Base-by-base conservation (phyloP, 768 basidiomycete species). In the Omphalotus guepiniiformis region DNA sequence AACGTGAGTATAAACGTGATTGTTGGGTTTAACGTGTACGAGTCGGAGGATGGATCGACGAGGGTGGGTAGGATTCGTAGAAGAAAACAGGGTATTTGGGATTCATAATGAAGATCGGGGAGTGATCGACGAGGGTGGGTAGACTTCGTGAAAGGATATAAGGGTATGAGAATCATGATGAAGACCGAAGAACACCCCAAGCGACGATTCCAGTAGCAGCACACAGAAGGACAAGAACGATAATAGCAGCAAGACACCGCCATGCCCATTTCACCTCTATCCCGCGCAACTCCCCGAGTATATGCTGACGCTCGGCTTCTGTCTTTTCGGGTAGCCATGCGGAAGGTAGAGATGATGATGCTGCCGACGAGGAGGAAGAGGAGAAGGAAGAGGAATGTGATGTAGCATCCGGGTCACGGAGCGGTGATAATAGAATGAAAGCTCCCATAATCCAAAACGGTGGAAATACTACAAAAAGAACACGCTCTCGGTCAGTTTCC, bases 361-460 rank as follows among this genome's bases (percentile, higher is more conserved):
- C 30, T 9, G 30, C 32, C 4, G 42, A 43, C 15, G 38, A 39
- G 9, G 39, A 25, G n/a, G n/a, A n/a, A n/a, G n/a, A n/a, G n/a
- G n/a, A n/a, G n/a, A n/a, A 39, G 3, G 39, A 28, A 1, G 27
- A 29, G 5, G 56, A 54, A 7, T 52, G 40, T 1, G 59, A 55
- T 13, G 61, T 53, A 12, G 58, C 36, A 3, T 64, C 61, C 12
- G 73, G 70, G 29, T 74, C 68, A 32, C 69, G 75, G 40, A 82
- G 61, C 8, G 81, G 79, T 6, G 72, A 74, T 39, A 75, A 59
- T 16, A 83, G 70, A 54, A 83, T 78, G 57, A 77, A 66, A 22
- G 74, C 68, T 18, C 81, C 80, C 45, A 82, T 65, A 37, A 75
- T 67, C 81, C 81, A 83, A 60, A 83, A 82, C 32, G 75, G 66